Base-by-base conservation (phyloP, 352 stramenopile species). In the Pythium grandisporangium region DNA sequence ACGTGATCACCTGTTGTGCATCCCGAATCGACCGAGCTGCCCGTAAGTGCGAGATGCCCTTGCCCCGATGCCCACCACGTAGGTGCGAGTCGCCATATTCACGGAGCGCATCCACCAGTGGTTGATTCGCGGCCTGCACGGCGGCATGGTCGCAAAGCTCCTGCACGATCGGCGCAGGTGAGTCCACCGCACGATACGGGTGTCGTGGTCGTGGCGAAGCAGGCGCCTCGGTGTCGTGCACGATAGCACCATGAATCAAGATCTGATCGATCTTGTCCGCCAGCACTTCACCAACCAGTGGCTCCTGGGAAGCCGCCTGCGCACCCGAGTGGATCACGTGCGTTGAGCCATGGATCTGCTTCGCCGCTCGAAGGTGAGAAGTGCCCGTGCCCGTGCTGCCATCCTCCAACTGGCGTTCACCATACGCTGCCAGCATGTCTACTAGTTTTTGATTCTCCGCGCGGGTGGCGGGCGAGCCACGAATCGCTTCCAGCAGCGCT, bases 201-300 rank as follows among this genome's bases (percentile, higher is more conserved):
- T n/a, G n/a, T n/a, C n/a, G n/a, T n/a, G n/a, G n/a, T n/a, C n/a
- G n/a, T n/a, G n/a, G n/a, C n/a, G n/a, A n/a, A n/a, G n/a, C n/a
- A n/a, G n/a, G n/a, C n/a, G n/a, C n/a, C 2, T 51, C 51, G 0
- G 48, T 48, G 27, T 85, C 72, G 21, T 63, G 58, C 2, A 84
- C 47, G 30, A 87, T 83, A 30, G 73, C 73, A 30, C 71, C 71
- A n/a, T 83, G 57, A 40, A 64, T 26, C 12, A 87, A 42, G 22
- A 90, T 83, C 50, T 90, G 73, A 17, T 90, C 69, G 27, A 90
- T 85, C 55, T 90, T 90, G 27, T 84, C 65, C 2, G 70, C 62
- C 19, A 90, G 71, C 21, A 84, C 69, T n/a, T 74, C 57, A 26
- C 76, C 76, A 30, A 90, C 71, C 24, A 81, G 61, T 27, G 60